Evolutionary conservation across 164 flowering plant species (phyloP).

Genomic region (Aristolochia fimbriata): DNA sequence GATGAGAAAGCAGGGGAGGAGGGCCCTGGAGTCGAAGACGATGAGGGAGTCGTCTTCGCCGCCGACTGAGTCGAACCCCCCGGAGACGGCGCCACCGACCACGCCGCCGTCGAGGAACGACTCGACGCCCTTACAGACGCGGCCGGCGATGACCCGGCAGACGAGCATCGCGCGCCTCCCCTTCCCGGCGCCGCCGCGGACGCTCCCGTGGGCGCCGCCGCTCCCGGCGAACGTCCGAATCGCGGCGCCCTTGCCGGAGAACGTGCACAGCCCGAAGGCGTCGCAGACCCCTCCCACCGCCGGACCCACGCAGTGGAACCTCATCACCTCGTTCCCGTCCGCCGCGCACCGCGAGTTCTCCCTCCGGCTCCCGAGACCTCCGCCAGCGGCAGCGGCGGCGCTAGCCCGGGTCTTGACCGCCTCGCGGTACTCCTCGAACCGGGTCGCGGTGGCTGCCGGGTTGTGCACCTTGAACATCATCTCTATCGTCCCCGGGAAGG

Average conservation of each 20-base stretch:
- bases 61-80: slow-evolving; percentile 74
- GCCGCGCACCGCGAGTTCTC: slow-evolving; percentile 73
- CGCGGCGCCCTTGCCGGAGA: slow-evolving; percentile 41
- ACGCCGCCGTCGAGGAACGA: slow-evolving; percentile 23
- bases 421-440: slow-evolving; percentile 89
- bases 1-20: slow-evolving; percentile 89
- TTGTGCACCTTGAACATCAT: slow-evolving; percentile 79
- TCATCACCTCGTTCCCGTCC: slow-evolving; percentile 95
- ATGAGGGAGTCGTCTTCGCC: slow-evolving; percentile 67
- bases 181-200: slow-evolving; percentile 69
- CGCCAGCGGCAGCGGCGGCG: slow-evolving; percentile 8
- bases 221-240: slow-evolving; percentile 72
- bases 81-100: slow-evolving; percentile 6
- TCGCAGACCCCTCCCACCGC: slow-evolving; percentile 21
- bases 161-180: slow-evolving; percentile 88
- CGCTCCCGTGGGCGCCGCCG: slow-evolving; percentile 73
- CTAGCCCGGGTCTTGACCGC: slow-evolving; percentile 43
- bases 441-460: slow-evolving; percentile 40
- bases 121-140: slow-evolving; percentile 51
- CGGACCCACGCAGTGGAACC: slow-evolving; percentile 74
- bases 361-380: slow-evolving; percentile 13
- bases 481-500: slow-evolving; percentile 67
- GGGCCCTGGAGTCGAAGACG: slow-evolving; percentile 84
- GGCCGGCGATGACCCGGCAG: slow-evolving; percentile 93
- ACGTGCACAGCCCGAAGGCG: slow-evolving; percentile 34